Evolutionary conservation across 192 early-diverging fungal genomes (phyloP), one percentile per base, ranked within the genome.

Genomic region (Phycomyces blakesleeanus): DNA sequence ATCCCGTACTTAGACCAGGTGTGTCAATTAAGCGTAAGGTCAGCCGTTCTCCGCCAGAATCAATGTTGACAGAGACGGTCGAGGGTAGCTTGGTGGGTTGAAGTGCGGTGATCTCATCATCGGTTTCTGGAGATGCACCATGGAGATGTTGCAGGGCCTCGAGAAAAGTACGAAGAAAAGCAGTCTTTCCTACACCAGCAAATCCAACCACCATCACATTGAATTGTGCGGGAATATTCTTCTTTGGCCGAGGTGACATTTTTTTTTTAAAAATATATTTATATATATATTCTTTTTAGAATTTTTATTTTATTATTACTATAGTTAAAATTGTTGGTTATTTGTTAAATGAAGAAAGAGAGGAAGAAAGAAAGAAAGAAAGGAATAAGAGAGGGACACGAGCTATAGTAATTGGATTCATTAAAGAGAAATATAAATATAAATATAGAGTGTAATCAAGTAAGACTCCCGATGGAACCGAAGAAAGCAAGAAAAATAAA

Each of bases 121-220:
- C 25, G 20, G 57, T n/a, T 41, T n/a, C n/a, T n/a, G n/a, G n/a
- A n/a, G 26, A 14, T 55, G 16, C 26, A 22, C 12, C 74, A 27
- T 73, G 55, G 20, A 62, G 42, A 57, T 70, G 39, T 64, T 69
- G 29, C 22, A 79, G 67, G 16, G 79, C 77, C 37, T 91, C 87
- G 77, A 85, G 91, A 16, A 95, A 79, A 25, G 92, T 92, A 57
- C 93, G 89, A 51, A 95, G 83, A 76, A 95, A 94, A 22, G 91
- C 89, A 24, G 92, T 92, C 70, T 95, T 95, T 41, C 93, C 93
- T 14, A 93, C 78, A 21, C 91, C 90, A 22, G 87, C 84, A 67
- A 87, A 85, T 55, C 93, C 92, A 73, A 74, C 81, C 12, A 83
- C 78, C 82, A 85, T 82, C 25, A 85, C 50, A 59, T 85, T 85